Evolutionary conservation across 2,329 filamentous ascomycete genomes (phyloP).

Genomic region (Cordyceps cateniannulata): DNA sequence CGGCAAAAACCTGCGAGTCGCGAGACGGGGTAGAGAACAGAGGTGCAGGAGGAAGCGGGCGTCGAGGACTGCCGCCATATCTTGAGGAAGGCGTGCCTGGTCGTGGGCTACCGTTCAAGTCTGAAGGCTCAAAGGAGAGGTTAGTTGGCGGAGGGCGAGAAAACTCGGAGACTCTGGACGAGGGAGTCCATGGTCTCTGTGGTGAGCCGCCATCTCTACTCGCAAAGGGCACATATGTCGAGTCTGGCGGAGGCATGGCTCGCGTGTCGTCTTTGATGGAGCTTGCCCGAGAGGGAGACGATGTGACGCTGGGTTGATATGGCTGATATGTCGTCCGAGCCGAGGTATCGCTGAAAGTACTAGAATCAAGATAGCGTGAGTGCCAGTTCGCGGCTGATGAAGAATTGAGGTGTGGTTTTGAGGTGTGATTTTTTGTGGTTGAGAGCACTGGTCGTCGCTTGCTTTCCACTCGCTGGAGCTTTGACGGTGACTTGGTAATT

Average conservation of each 20-base stretch:
- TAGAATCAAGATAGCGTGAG: slow-evolving; percentile 25
- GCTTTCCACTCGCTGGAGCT: slow-evolving; percentile 10
- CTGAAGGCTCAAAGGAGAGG: slow-evolving; percentile 74
- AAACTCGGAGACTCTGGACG: slow-evolving; percentile 52
- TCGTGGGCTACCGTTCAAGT: slow-evolving; percentile 82
- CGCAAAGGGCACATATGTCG: slow-evolving; percentile 54
- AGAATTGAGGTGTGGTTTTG: neutral
- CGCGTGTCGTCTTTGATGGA: slow-evolving; percentile 52
- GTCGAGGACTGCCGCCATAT: slow-evolving; percentile 80
- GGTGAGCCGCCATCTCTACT: slow-evolving; percentile 41
- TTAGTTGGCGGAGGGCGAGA: slow-evolving; percentile 63
- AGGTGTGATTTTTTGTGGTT: neutral
- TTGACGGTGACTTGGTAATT: neutral
- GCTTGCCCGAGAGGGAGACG: slow-evolving; percentile 36
- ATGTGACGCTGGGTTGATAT: slow-evolving; percentile 49
- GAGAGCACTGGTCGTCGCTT: neutral
- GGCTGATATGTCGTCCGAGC: slow-evolving; percentile 24
- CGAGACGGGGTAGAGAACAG: slow-evolving; percentile 60
- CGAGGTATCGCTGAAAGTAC: slow-evolving; percentile 21
- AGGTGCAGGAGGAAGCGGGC: slow-evolving; percentile 82
- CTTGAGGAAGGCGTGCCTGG: slow-evolving; percentile 85
- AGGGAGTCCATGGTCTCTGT: slow-evolving; percentile 53
- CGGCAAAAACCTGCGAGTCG: slow-evolving; percentile 48
- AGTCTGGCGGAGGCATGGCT: slow-evolving; percentile 56
- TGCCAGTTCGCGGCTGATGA: neutral